Evolutionary conservation across 2,329 filamentous ascomycete species (phyloP).

Genomic region (Dactylellina sp.): DNA sequence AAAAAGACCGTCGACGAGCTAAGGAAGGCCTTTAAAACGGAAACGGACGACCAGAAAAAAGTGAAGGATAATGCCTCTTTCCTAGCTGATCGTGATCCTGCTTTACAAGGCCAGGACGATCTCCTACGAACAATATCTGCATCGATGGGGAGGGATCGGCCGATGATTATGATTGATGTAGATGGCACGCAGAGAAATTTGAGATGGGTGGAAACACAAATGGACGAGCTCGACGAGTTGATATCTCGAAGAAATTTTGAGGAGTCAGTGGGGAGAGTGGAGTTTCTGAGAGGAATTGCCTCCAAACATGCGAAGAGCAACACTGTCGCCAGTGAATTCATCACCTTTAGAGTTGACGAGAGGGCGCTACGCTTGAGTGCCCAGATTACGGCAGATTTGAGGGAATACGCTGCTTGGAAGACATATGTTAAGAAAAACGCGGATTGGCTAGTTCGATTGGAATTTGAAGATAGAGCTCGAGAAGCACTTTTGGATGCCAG

Average conservation of each 20-base stretch:
- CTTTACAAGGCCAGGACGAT: slow-evolving; percentile 81
- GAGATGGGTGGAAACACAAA: slow-evolving; percentile 92
- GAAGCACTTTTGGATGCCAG: slow-evolving; percentile 87
- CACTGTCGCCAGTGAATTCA: slow-evolving; percentile 86
- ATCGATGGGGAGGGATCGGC: slow-evolving; percentile 74
- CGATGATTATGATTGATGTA: slow-evolving; percentile 86
- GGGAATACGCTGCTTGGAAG: slow-evolving; percentile 80
- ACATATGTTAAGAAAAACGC: slow-evolving; percentile 83
- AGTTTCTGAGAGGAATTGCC: slow-evolving; percentile 83
- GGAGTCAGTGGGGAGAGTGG: slow-evolving; percentile 82
- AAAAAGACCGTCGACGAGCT: slow-evolving; percentile 93
- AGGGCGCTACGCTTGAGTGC: slow-evolving; percentile 80
- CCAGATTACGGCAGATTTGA: slow-evolving; percentile 80
- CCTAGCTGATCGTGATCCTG: slow-evolving; percentile 81
- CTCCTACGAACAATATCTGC: slow-evolving; percentile 81
- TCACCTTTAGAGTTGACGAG: slow-evolving; percentile 90
- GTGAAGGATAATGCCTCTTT: slow-evolving; percentile 87
- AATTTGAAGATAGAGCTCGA: slow-evolving; percentile 88
- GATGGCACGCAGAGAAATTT: slow-evolving; percentile 97
- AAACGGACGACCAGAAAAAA: slow-evolving; percentile 87
- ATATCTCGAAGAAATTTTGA: slow-evolving; percentile 92
- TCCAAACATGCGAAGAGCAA: slow-evolving; percentile 82
- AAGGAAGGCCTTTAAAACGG: slow-evolving; percentile 83
- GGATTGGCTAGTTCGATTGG: slow-evolving; percentile 84
- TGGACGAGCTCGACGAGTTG: slow-evolving; percentile 95